These are phyloP conservation scores for Phoma sp. DNA, from an alignment of 2,329 filamentous ascomycete species.

Conservation along the genomic window DNA sequence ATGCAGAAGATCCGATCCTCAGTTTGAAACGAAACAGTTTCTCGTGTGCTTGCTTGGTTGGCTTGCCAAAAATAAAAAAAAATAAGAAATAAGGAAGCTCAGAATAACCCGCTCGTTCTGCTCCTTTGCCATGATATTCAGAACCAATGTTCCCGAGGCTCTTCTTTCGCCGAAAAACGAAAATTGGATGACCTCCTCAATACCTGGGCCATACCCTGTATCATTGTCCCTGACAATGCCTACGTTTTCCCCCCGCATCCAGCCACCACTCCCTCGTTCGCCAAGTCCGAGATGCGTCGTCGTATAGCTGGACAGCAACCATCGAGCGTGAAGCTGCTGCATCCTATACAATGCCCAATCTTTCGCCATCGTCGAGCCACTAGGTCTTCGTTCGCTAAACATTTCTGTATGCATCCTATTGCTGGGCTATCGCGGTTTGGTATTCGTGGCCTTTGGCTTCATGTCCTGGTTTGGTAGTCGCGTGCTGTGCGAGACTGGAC, in stretches of 20 bases:
- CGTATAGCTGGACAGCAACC: neutral
- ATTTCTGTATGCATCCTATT: neutral
- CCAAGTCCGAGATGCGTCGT: neutral
- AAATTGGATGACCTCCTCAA: neutral
- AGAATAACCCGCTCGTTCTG: no score
- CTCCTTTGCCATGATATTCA: neutral
- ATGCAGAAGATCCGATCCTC: no score
- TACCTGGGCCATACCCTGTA: neutral
- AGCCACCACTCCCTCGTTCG: neutral
- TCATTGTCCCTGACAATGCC: neutral
- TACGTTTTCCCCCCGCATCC: neutral
- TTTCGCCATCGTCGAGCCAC: neutral
- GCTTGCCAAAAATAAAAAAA: no score
- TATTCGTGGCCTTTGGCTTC: constrained; percentile 10
- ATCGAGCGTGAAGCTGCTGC: neutral
- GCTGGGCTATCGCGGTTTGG: constrained; percentile 16
- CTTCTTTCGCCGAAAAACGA: neutral
- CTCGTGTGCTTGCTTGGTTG: no score
- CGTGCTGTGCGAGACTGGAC: constrained; percentile 41
- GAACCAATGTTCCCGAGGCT: neutral
- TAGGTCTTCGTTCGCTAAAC: neutral
- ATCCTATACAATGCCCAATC: neutral
- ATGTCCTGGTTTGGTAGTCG: neutral
- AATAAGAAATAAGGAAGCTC: no score
- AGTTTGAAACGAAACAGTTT: no score